Conservation (phyloP, 495 filamentous ascomycete genomes). For the Aspergillus biplanus region DNA sequence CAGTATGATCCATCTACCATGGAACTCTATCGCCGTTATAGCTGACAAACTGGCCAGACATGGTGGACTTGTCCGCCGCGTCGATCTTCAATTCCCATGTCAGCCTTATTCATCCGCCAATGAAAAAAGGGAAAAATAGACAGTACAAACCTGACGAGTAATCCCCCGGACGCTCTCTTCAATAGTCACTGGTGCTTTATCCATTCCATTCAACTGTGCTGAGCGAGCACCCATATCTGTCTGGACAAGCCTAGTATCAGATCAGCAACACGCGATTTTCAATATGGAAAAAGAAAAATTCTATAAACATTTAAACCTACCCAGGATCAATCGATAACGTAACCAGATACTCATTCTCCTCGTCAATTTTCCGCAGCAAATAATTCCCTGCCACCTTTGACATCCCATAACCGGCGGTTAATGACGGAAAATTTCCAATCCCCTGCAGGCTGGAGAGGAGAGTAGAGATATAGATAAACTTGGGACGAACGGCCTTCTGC, state of each 20-base stretch:
- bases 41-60: conserved; percentile 17
- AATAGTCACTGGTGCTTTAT: conserved; percentile 26
- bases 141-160: background rate
- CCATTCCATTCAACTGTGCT: conserved; percentile 20
- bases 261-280: background rate
- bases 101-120: conserved; percentile 5
- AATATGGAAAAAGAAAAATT: too few species aligned
- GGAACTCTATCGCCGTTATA: conserved; percentile 1
- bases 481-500: conserved; percentile 28
- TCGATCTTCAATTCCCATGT: conserved; percentile 3
- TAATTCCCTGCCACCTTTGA: conserved; percentile 47
- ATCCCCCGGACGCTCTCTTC: conserved; percentile 25
- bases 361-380: conserved; percentile 40
- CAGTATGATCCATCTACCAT: conserved; percentile 11
- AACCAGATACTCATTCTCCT: conserved; percentile 36
- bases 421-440: conserved; percentile 26
- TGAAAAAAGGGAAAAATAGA: too few species aligned
- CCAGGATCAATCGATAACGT: conserved; percentile 43
- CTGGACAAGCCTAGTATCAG: conserved; percentile 24
- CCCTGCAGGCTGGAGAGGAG: conserved; percentile 30
- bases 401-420: conserved; percentile 37
- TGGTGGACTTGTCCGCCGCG: conserved; percentile 11
- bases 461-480: conserved; percentile 42
- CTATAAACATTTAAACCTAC: conserved; percentile 21
- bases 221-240: conserved; percentile 27